phyloP scores from a whole-genome alignment of 768 basidiomycete species.

The Kwoniella dendrophila region DNA sequence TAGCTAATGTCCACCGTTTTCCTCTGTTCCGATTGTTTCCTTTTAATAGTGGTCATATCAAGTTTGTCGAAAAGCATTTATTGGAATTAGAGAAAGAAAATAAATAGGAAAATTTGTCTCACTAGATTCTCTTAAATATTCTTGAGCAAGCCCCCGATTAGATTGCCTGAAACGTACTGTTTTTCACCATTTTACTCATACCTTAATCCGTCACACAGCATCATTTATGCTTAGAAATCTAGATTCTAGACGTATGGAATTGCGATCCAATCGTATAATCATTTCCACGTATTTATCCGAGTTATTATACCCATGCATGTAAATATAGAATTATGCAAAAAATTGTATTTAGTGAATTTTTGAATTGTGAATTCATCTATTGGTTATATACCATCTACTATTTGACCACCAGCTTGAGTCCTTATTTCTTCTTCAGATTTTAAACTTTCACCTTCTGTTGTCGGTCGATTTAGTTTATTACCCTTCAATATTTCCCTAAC shows the following conservation, averaged over 20 bases:
- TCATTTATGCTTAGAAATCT: too few relatives aligned
- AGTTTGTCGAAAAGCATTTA: conserved; percentile 72
- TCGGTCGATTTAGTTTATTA: conserved; percentile 59
- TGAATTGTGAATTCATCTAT: too few relatives aligned
- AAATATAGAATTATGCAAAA: conserved; percentile 1
- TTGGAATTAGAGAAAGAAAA: conserved; percentile 15
- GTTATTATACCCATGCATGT: conserved; percentile 1
- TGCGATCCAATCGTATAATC: too few relatives aligned
- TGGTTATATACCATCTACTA: conserved; percentile 45
- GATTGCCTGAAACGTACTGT: too few relatives aligned
- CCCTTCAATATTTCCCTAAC: conserved; percentile 83
- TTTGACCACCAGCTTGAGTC: conserved; percentile 24
- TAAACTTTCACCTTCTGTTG: conserved; percentile 35
- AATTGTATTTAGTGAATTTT: too few relatives aligned
- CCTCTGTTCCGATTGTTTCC: neutral
- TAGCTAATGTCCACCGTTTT: too few relatives aligned
- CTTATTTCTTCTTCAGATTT: conserved; percentile 31
- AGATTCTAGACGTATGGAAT: too few relatives aligned
- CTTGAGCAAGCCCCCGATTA: too few relatives aligned
- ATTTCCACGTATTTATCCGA: too few relatives aligned
- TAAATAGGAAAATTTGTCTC: neutral
- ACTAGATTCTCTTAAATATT: too few relatives aligned
- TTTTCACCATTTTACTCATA: too few relatives aligned
- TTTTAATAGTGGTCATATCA: conserved; percentile 62
- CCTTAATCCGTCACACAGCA: too few relatives aligned